Evolutionary conservation across 345 rosid species (phyloP).

Genomic region (Aurinia saxatilis): DNA sequence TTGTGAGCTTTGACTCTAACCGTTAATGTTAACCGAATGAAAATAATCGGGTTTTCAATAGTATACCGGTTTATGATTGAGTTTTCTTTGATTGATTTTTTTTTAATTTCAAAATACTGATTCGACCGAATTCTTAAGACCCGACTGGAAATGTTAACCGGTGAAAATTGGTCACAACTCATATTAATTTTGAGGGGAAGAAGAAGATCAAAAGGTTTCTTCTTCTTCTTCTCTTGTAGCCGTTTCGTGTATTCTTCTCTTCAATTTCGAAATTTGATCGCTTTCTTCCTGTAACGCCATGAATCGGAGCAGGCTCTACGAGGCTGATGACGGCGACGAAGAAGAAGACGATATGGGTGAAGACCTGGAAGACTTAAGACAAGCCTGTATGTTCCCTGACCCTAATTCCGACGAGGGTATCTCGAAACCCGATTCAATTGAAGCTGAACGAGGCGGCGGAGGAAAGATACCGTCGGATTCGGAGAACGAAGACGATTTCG

Average conservation of each 20-base stretch:
- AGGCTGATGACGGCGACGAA: constrained; percentile 30
- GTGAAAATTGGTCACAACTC: background rate
- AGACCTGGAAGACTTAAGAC: constrained; percentile 75
- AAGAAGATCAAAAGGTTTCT: background rate
- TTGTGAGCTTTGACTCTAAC: constrained; percentile 4
- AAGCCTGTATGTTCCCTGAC: constrained; percentile 56
- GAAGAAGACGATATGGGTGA: constrained; percentile 49
- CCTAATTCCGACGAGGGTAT: constrained; percentile 31
- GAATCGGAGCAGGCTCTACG: constrained; percentile 30
- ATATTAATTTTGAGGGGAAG: background rate
- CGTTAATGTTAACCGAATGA: background rate
- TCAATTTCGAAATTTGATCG: background rate
- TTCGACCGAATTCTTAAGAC: background rate
- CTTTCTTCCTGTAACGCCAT: constrained; percentile 11
- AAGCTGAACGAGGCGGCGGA: background rate
- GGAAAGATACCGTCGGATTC: constrained; percentile 29
- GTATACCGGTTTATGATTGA: background rate
- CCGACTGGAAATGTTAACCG: too few species aligned
- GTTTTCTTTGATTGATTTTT: background rate
- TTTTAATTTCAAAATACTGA: background rate
- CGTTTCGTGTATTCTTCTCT: background rate
- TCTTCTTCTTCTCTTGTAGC: background rate
- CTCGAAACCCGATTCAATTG: background rate
- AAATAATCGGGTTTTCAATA: background rate
- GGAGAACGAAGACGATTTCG: constrained; percentile 60